Base-by-base conservation (phyloP, 257 asterid genomes). In the Agastache rugosa region DNA sequence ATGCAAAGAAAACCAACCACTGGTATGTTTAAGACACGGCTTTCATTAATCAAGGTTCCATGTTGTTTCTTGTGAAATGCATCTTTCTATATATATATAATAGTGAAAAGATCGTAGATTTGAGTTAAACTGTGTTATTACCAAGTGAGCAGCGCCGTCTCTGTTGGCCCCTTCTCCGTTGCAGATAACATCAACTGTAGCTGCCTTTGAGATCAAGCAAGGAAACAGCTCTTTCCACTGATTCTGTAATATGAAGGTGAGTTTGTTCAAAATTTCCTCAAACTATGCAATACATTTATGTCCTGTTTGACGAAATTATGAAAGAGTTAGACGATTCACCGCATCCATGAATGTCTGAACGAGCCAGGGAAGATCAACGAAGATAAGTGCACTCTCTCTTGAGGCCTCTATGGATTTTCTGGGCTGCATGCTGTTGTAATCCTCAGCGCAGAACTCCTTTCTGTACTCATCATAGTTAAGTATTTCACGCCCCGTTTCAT, bases 161-260 rank as follows among this genome's bases (percentile, higher is more conserved):
- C 79, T 78, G 58, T 73, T 80, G 12, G 63, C 50, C n/a, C 90
- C 96, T 82, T 87, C 98, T 12, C 98, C 97, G 20, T 22, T 77
- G 82, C 82, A 73, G 60, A 94, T 79, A 35, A 86, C 89, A 69
- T 90, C 90, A 0, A 94, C 79, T 3, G 92, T 87, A 5, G 88
- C 86, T 47, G 97, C 96, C 82, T 83, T 87, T 11, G 96, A 82
- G 45, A 94, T 74, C 88, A 91, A 71, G 78, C 91, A 75, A 51
- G 97, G 92, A 76, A 94, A 94, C 88, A 91, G 61, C 72, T 88
- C 93, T 71, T 85, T 87, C 97, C 96, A 92, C 65, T 82, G 92
- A 75, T 88, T 88, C 96, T 92, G 83, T 83, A 67, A n/a, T 16
- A 15, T 16, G 12, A 44, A 50, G 5, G 41, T 0, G 14, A 58